Evolutionary conservation across 768 basidiomycete genomes (phyloP).

Genomic region (Agrocybe praecox): DNA sequence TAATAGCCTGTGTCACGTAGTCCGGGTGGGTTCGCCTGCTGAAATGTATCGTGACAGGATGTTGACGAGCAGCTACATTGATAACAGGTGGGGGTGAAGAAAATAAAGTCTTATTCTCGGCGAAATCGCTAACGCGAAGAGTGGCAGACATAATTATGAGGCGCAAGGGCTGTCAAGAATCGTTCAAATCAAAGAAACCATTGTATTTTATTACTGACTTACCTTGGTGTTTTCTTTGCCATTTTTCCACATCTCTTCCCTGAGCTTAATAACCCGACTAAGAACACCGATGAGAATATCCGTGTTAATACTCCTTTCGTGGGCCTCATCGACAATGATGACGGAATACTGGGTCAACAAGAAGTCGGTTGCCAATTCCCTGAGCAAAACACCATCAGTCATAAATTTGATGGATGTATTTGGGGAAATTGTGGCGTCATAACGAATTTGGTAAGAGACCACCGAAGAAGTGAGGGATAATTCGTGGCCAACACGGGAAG

Average conservation of each 20-base stretch:
- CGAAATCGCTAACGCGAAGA: constrained; percentile 90
- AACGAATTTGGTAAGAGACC: constrained; percentile 97
- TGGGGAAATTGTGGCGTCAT: constrained; percentile 90
- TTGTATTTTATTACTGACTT: constrained; percentile 7
- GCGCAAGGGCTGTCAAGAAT: constrained; percentile 69
- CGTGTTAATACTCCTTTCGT: constrained; percentile 97
- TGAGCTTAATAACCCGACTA: constrained; percentile 88
- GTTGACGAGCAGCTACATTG: constrained; percentile 86
- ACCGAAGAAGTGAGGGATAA: constrained; percentile 79
- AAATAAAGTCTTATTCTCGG: constrained; percentile 84
- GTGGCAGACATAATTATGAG: constrained; percentile 99
- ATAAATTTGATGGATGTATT: constrained; percentile 97
- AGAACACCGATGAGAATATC: constrained; percentile 96
- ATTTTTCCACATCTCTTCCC: constrained; percentile 89
- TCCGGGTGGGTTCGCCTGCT: constrained; percentile 82
- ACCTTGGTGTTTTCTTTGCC: constrained; percentile 75
- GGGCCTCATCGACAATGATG: constrained; percentile 96
- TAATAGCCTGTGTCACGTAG: constrained; percentile 89
- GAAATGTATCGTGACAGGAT: constrained; percentile 96
- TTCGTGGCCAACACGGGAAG: constrained; percentile 89
- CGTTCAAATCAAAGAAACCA: neutral
- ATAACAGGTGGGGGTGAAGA: constrained; percentile 86
- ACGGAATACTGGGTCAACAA: constrained; percentile 93
- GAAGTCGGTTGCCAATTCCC: constrained; percentile 92
- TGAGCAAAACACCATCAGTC: constrained; percentile 96